Evolutionary conservation across 257 asterid genomes (phyloP), one percentile per base, ranked within the genome.

Genomic region (Solanum sitiens): DNA sequence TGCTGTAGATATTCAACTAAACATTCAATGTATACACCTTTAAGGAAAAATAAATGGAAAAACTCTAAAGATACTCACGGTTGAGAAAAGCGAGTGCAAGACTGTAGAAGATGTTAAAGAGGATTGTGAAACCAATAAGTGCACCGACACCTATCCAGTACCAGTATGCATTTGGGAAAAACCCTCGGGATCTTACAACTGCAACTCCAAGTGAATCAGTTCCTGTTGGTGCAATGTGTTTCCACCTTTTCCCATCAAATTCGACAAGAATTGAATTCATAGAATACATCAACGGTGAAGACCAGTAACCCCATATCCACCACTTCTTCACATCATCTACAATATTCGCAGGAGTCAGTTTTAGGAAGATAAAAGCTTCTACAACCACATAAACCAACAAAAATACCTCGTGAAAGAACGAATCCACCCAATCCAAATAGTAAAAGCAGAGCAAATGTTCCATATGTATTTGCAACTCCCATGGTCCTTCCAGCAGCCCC

Each of bases 91-190:
- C 77, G 0, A 94, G 94, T 15, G 92, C 74, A 12, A 87, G 25
- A 61, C 87, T 79, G 88, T 50, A 92, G 73, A 71, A 2, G 45
- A 87, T 25, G 92, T 94, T 94, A 92, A 91, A 91, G 72, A 94
- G 0, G 37, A 83, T 76, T 33, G 89, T 59, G 83, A 91, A 92
- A 35, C 94, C 96, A 21, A 86, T 1, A 8, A 79, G 83, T 10
- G 93, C 98, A 42, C 91, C 93, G 1, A 89, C 53, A 53, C 98
- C 96, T 11, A 94, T 87, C 98, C 98, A 94, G 40, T 93, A 94
- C 95, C 95, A 93, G 82, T 93, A 90, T 35, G 95, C 35, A 7
- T 92, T 50, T 33, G 96, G 91, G 87, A 71, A 93, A 89, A 91
- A 92, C 3, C 98, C 96, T 76, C 94, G 88, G 13, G 89, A 18